Conservation (phyloP, 495 filamentous ascomycete genomes). For the Podospora fimiseda region DNA sequence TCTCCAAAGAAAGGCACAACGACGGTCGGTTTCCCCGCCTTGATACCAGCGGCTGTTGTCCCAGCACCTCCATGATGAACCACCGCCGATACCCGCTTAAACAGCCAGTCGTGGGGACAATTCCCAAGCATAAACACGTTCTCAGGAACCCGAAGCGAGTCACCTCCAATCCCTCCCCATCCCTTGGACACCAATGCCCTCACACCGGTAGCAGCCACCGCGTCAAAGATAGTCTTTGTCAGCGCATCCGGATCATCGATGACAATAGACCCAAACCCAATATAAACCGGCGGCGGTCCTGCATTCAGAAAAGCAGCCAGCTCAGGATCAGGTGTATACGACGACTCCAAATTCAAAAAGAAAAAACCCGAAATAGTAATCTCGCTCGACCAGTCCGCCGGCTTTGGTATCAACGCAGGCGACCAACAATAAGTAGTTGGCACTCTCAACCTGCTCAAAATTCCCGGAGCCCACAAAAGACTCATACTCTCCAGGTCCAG, state of each 20-base stretch:
- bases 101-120: conserved; percentile 78
- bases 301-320: conserved; percentile 50
- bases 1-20: conserved; percentile 84
- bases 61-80: conserved; percentile 81
- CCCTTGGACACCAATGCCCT: conserved; percentile 74
- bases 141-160: conserved; percentile 53
- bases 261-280: conserved; percentile 78
- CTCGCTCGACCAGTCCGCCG: conserved; percentile 56
- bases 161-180: conserved; percentile 69
- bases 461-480: conserved; percentile 58
- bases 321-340: conserved; percentile 49
- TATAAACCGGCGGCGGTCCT: conserved; percentile 67
- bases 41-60: conserved; percentile 70
- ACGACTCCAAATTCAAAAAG: conserved; percentile 57
- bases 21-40: conserved; percentile 61
- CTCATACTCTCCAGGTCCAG: conserved; percentile 57
- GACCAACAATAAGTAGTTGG: conserved; percentile 64
- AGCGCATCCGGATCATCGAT: conserved; percentile 65
- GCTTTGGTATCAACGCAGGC: conserved; percentile 58
- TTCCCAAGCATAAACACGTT: conserved; percentile 74
- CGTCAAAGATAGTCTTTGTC: conserved; percentile 63
- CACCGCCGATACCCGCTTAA: conserved; percentile 65
- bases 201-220: conserved; percentile 56
- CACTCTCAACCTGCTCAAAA: conserved; percentile 54
- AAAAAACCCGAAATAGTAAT: conserved; percentile 60